Percentiles rank a stretch among this genome's conserved stretches.
phyloP scores from a whole-genome alignment of 495 filamentous ascomycete species.

The Cudoniella acicularis region DNA sequence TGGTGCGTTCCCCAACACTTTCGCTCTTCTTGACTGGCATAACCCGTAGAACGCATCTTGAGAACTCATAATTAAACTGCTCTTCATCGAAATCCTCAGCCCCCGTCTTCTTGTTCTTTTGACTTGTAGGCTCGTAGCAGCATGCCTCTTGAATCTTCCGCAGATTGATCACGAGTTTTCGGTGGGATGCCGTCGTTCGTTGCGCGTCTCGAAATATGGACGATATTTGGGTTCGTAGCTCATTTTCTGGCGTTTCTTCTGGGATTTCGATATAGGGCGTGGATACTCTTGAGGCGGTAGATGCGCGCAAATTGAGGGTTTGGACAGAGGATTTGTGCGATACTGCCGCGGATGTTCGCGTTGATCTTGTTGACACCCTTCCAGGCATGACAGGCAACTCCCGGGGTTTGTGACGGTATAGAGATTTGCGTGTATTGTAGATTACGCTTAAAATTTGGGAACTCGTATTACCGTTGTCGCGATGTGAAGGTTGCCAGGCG shows the following conservation, averaged over 20 bases:
- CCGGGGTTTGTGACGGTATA: background rate
- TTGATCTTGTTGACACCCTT: conserved; percentile 47
- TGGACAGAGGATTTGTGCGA: conserved; percentile 56
- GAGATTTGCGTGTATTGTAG: too few species aligned
- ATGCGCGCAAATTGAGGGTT: conserved; percentile 44
- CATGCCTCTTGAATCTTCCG: conserved; percentile 86
- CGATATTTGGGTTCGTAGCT: conserved; percentile 71
- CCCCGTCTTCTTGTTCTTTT: conserved; percentile 42
- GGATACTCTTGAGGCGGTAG: conserved; percentile 36
- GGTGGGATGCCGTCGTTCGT: conserved; percentile 78
- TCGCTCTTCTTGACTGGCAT: conserved; percentile 91
- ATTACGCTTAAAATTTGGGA: background rate
- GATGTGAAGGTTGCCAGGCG: too few species aligned
- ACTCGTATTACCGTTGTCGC: background rate
- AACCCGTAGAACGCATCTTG: conserved; percentile 73
- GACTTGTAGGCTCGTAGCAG: conserved; percentile 66
- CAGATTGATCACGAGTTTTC: conserved; percentile 81
- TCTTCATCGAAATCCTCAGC: conserved; percentile 66
- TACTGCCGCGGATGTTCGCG: conserved; percentile 47
- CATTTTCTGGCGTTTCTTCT: conserved; percentile 66
- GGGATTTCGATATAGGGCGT: conserved; percentile 64
- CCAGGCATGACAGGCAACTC: conserved; percentile 48
- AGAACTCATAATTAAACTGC: conserved; percentile 83
- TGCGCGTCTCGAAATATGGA: conserved; percentile 84
- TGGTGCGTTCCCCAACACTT: conserved; percentile 75